phyloP scores from a whole-genome alignment of 345 rosid species.

The Syzygium oleosum region DNA sequence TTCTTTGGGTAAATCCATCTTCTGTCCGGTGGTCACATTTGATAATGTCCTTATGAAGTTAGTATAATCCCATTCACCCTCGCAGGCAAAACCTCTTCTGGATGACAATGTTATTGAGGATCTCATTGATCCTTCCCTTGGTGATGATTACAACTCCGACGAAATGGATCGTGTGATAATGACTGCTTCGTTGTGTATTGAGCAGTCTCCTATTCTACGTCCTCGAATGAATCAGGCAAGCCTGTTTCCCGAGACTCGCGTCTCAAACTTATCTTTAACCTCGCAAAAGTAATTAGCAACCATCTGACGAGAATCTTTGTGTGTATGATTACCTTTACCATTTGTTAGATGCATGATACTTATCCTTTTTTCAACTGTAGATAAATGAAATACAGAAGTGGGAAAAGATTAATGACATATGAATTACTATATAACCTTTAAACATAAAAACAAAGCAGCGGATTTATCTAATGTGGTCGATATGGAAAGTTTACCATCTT shows the following conservation, averaged over 20 bases:
- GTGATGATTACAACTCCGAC: constrained; percentile 38
- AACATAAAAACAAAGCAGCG: background rate
- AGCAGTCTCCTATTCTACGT: constrained; percentile 76
- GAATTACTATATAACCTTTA: background rate
- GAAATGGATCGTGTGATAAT: constrained; percentile 58
- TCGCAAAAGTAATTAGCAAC: background rate
- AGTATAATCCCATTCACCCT: background rate
- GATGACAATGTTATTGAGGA: constrained; percentile 32
- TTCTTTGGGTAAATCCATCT: constrained; percentile 52
- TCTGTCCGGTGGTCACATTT: background rate
- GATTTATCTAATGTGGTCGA: background rate
- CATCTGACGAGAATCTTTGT: background rate
- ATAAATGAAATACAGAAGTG: background rate
- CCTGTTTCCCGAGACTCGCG: background rate
- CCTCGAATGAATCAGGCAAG: constrained; percentile 86
- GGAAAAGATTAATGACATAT: background rate
- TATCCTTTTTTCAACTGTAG: background rate
- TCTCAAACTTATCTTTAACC: background rate
- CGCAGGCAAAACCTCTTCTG: constrained; percentile 80
- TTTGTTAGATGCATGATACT: background rate
- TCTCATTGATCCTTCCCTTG: constrained; percentile 63
- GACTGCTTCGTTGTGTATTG: constrained; percentile 77
- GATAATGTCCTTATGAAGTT: background rate
- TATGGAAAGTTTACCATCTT: background rate
- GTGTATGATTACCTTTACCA: background rate